A percentile compares a stretch with the other conserved stretches of the same genome.
phyloP scores from a whole-genome alignment of 176 grass and related monocot species.

The Triticum aestivum region IWGSC_CS_RefSeq_v2.1 NC_057805.1:81239829-81240328 shows the following conservation, averaged over 20 bases:
- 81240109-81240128: not conserved
- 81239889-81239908: constrained; percentile 37
- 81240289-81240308: constrained; percentile 18
- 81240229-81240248: constrained; percentile 13
- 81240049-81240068: not conserved
- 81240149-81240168: not conserved
- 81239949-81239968: constrained; percentile 22
- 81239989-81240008: not conserved
- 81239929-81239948: constrained; percentile 22
- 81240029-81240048: not conserved
- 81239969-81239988: constrained; percentile 20
- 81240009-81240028: not conserved
- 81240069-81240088: not conserved
- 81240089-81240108: not conserved
- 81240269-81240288: not conserved
- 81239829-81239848: not conserved
- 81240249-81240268: not conserved
- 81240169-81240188: not conserved
- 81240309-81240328: constrained; percentile 28
- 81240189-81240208: not conserved
- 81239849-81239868: too few species aligned
- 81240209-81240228: not conserved
- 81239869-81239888: not conserved
- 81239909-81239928: constrained; percentile 48
- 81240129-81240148: not conserved